Conservation (phyloP, 176 grass and related monocot genomes). For the Musa troglodytarum region DNA sequence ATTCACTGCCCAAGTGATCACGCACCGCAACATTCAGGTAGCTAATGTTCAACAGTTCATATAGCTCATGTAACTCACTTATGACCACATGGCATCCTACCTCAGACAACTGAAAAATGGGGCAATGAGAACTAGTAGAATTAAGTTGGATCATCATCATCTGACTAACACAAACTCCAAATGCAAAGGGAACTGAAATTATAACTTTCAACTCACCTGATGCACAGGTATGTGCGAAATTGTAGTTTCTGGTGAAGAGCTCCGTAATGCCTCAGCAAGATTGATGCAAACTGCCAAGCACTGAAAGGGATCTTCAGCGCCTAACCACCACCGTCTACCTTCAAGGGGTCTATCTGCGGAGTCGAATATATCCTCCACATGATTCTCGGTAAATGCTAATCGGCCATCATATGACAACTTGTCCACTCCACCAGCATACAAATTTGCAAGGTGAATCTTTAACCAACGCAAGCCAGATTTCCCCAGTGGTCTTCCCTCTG, state of each 20-base stretch:
- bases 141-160: background rate
- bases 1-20: too few relatives aligned
- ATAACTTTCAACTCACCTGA: slow-evolving; percentile 48
- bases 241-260: slow-evolving; percentile 65
- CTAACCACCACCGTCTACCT: slow-evolving; percentile 91
- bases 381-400: slow-evolving; percentile 74
- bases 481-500: slow-evolving; percentile 65
- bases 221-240: slow-evolving; percentile 90
- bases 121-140: too few relatives aligned
- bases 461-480: slow-evolving; percentile 78
- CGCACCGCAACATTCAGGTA: too few relatives aligned
- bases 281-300: slow-evolving; percentile 89
- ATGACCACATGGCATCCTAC: too few relatives aligned
- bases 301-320: slow-evolving; percentile 95
- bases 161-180: background rate
- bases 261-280: slow-evolving; percentile 88
- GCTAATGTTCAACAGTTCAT: too few relatives aligned
- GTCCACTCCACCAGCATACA: slow-evolving; percentile 93
- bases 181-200: slow-evolving; percentile 4
- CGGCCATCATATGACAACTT: slow-evolving; percentile 84
- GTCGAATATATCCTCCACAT: slow-evolving; percentile 95
- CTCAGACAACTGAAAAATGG: too few relatives aligned
- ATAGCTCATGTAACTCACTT: too few relatives aligned
- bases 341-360: slow-evolving; percentile 94
- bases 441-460: slow-evolving; percentile 96